Conservation (phyloP, 768 basidiomycete genomes). For the Russula sp. region DNA sequence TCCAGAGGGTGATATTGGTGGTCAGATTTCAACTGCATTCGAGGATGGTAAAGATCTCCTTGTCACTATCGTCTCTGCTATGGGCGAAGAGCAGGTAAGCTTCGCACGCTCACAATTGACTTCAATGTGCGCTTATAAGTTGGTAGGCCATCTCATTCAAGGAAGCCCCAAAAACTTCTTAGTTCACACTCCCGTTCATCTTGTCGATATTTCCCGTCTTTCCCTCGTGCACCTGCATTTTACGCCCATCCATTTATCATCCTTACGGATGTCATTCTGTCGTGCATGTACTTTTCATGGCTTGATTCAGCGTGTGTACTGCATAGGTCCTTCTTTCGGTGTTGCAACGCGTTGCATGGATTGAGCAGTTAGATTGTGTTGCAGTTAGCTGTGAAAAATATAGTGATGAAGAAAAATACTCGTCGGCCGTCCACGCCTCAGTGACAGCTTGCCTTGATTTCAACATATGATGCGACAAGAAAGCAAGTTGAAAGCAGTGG, state of each 20-base stretch:
- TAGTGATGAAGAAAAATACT: slow-evolving; percentile 7
- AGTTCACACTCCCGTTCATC: slow-evolving; percentile 10
- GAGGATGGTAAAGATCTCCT: slow-evolving; percentile 84
- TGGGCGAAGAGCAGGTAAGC: slow-evolving; percentile 82
- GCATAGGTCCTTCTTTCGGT: slow-evolving; percentile 20
- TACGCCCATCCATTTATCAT: slow-evolving; percentile 19
- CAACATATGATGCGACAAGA: background rate
- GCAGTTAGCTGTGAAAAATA: slow-evolving; percentile 19
- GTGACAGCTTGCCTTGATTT: background rate
- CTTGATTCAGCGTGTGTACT: slow-evolving; percentile 23
- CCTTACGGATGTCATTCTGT: slow-evolving; percentile 19
- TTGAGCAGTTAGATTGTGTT: slow-evolving; percentile 19
- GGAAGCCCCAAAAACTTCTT: slow-evolving; percentile 70
- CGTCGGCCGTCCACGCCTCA: background rate
- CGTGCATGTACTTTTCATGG: slow-evolving; percentile 24
- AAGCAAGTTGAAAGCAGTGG: slow-evolving; percentile 14
- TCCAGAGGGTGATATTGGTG: slow-evolving; percentile 79
- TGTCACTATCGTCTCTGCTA: slow-evolving; percentile 80
- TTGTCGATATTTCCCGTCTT: slow-evolving; percentile 11
- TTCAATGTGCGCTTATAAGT: background rate
- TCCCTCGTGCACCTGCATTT: slow-evolving; percentile 18
- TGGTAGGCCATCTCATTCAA: slow-evolving; percentile 74
- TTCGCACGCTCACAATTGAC: slow-evolving; percentile 5
- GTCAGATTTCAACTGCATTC: slow-evolving; percentile 58
- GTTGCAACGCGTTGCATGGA: slow-evolving; percentile 15